These are phyloP conservation scores for Isatis lusitanica DNA, from an alignment of 441 rosid species.

Conservation along the genomic window DNA sequence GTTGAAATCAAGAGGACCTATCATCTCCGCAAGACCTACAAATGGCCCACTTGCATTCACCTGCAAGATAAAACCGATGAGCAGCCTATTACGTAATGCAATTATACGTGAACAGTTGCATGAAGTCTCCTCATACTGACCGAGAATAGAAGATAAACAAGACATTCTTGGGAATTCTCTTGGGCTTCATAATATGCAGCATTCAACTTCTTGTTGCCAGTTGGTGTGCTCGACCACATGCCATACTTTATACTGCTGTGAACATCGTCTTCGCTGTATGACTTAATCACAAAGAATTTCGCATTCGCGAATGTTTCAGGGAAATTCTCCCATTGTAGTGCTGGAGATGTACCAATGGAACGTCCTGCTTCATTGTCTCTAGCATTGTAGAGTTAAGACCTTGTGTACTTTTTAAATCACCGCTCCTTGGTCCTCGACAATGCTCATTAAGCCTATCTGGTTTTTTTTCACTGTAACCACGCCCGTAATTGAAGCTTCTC, in stretches of 20 bases:
- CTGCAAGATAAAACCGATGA: constrained; percentile 33
- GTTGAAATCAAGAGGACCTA: constrained; percentile 68
- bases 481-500: constrained; percentile 44
- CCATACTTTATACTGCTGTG: constrained; percentile 71
- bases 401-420: constrained; percentile 47
- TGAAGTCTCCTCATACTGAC: constrained; percentile 46
- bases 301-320: constrained; percentile 55
- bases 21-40: constrained; percentile 62
- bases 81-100: not conserved
- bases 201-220: constrained; percentile 84
- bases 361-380: constrained; percentile 44
- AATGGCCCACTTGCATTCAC: constrained; percentile 80
- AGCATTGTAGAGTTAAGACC: constrained; percentile 34
- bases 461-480: constrained; percentile 50
- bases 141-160: constrained; percentile 83
- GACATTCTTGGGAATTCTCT: constrained; percentile 40
- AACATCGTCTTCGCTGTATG: constrained; percentile 78
- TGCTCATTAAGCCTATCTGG: constrained; percentile 66
- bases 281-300: constrained; percentile 66
- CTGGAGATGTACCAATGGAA: constrained; percentile 38
- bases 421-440: constrained; percentile 69
- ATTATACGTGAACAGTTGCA: not conserved
- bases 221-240: constrained; percentile 74
- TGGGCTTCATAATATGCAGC: constrained; percentile 66
- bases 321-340: constrained; percentile 49